Base-by-base conservation (phyloP, 441 rosid genomes). In the Viola pubescens region DNA sequence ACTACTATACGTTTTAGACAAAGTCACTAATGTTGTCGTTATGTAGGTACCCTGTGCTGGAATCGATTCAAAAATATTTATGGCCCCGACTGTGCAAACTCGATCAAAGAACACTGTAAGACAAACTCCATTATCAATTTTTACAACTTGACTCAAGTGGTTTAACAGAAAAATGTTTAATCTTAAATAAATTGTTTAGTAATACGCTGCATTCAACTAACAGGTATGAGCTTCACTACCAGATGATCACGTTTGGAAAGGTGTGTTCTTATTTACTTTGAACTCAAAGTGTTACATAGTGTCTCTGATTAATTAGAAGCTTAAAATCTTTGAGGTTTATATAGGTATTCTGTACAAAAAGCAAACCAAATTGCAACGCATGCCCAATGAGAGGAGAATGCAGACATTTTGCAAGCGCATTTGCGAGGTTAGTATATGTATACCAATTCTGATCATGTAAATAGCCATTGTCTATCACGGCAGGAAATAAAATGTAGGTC, bases 371-470 rank as follows among this genome's bases (percentile, higher is more conserved):
- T 56, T 94, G 99, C 80, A 90, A 90, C 67, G 95, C 96, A 58
- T 94, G 99, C 64, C 99, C 97, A 43, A 86, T 94, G 96, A 84
- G 94, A 78, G 95, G 89, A 62, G 97, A 94, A 59, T 94, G 96
- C 84, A 86, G 95, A 69, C 97, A 94, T 70, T 94, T 88, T 70
- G 97, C 97, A 19, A 94, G 99, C 76, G 99, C 97, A 48, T 90
- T 86, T 83, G 87, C 99, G 69, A 94, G 97, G 99, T 90, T 65
- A 68, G 81, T 62, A 39, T 34, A 16, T 59, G 13, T 34, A 26
- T 26, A 26, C 68, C 39, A 64, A 8, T 37, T 53, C 52, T 62
- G 37, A 52, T 12, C 13, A 45, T 54, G 37, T 54, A 40, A 52
- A 12, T 12, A 4, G 40, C 14, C 10, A 43, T 38, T 51, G 16